Conservation (phyloP, 331 rosid genomes). For the Prunus yedoensis region DNA sequence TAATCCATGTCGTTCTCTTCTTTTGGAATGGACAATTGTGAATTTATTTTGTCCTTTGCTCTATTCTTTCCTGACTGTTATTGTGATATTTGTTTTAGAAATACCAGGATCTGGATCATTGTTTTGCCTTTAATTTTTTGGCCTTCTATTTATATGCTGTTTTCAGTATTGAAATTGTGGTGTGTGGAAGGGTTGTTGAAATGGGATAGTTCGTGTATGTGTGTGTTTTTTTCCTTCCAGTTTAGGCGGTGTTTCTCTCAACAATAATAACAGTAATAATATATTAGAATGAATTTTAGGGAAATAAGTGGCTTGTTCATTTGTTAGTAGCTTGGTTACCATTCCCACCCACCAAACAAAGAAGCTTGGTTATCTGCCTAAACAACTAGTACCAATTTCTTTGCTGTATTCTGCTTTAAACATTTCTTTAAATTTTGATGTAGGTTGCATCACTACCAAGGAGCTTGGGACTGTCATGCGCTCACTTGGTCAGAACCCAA, state of each 20-base stretch:
- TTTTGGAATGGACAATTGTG: neutral
- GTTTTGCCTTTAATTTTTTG: neutral
- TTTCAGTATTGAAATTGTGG: neutral
- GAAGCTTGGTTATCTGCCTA: neutral
- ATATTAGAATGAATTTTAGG: neutral
- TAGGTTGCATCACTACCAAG: constrained; percentile 84
- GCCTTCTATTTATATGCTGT: neutral
- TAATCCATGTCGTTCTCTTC: neutral
- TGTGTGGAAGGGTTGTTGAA: neutral
- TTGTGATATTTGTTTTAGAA: neutral
- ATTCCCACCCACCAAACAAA: neutral
- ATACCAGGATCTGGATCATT: neutral
- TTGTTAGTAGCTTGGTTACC: neutral
- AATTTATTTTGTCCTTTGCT: neutral
- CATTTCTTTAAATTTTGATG: neutral
- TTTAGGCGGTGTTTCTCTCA: neutral
- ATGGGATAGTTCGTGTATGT: neutral
- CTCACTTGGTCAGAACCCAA: constrained; percentile 86
- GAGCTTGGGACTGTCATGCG: constrained; percentile 91
- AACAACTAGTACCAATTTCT: neutral
- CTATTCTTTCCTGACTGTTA: neutral
- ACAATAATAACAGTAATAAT: neutral
- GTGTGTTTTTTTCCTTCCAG: neutral
- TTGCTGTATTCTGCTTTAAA: neutral
- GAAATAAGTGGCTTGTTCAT: neutral